Base-by-base conservation (phyloP, 2,329 filamentous ascomycete genomes). In the Ciborinia camelliae region DNA sequence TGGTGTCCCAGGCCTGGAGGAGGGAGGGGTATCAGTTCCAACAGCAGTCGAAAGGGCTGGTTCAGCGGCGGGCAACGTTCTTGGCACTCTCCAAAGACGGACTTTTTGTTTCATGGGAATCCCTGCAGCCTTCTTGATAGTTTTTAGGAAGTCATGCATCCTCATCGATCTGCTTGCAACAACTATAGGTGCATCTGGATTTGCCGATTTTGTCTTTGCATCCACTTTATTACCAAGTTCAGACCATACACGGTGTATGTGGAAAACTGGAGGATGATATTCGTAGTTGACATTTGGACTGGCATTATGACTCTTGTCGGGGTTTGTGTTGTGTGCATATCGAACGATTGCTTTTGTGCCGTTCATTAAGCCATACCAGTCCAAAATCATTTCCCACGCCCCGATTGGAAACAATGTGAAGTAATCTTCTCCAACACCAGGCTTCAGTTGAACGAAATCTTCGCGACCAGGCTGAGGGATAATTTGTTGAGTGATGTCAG, bases 261-360 rank as follows among this genome's bases (percentile, higher is more conserved):
- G 91, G 75, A 97, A 91, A 51, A 97, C 82, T 0, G 91, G 92
- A 5, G 93, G 95, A 72, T 92, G 86, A 48, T 92, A 81, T 77
- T 98, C 95, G 75, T 90, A 96, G 71, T 90, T 81, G 54, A 97
- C 79, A 68, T 96, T 91, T 47, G 85, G 79, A 3, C 78, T 72
- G 20, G 78, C 77, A n/a, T 78, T 73, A 35, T 28, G 28, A 15
- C 32, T 45, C 2, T 82, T 82, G 48, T 85, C 82, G 1, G 81
- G 80, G 9, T 87, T 83, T 32, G 89, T 92, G 76, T 97, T 90
- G 76, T 94, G 90, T 45, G 90, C 92, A 69, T 84, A 84, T 66
- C 95, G 87, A 53, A 86, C 78, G 68, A 98, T 92, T 52, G 90
- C 83, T 10, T 86, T 80, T 62, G 91, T 89, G 41, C 85, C 86